These are phyloP conservation scores for Leishmania turanica DNA, from an alignment of 208 protist species.

Conservation along the genomic window DNA sequence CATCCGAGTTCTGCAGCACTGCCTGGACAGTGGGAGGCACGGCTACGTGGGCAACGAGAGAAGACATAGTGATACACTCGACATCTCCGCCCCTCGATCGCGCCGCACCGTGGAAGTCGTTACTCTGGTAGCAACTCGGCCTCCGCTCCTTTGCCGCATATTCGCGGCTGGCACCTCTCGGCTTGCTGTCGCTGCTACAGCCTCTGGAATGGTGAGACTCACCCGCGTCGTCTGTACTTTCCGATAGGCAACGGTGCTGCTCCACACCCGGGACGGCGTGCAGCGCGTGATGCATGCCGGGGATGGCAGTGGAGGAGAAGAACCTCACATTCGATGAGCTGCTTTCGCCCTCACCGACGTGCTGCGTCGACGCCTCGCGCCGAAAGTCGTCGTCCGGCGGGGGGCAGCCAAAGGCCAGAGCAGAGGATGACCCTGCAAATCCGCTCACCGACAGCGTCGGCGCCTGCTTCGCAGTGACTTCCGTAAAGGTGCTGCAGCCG, in stretches of 20 bases:
- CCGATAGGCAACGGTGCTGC: neutral
- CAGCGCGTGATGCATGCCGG: neutral
- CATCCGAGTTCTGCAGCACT: constrained; percentile 18
- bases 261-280: neutral
- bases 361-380: neutral
- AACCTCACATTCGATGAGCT: neutral
- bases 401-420: neutral
- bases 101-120: neutral
- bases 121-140: neutral
- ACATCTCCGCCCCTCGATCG: neutral
- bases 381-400: neutral
- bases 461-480: neutral
- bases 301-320: neutral
- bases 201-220: neutral
- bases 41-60: constrained; percentile 5
- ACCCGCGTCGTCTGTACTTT: neutral
- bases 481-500: neutral
- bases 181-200: neutral
- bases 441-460: neutral
- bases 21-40: constrained; percentile 24
- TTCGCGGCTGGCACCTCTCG: neutral
- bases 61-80: neutral
- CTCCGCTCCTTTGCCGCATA: neutral
- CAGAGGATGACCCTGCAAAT: neutral
- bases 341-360: neutral